phyloP scores from a whole-genome alignment of 2,329 filamentous ascomycete genomes.

The Orbilia quercus region DNA sequence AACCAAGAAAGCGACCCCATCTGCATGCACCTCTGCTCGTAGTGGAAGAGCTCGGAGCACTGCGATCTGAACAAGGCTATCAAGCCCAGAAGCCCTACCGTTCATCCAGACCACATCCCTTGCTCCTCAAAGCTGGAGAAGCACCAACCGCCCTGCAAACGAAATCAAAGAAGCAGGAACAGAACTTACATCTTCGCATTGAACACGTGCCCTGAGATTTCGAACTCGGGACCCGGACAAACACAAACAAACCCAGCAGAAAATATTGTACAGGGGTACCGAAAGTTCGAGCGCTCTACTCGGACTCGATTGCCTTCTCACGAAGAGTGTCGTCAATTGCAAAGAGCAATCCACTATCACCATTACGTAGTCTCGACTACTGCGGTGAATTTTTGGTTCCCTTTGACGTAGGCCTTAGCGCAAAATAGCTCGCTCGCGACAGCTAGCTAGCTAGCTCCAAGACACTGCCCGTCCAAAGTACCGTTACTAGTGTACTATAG shows the following conservation, averaged over 20 bases:
- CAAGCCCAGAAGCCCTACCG: conserved; percentile 31
- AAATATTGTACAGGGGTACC: conserved; percentile 3
- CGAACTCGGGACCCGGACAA: conserved; percentile 8
- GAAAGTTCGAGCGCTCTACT: conserved; percentile 17
- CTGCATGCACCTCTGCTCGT: conserved; percentile 42
- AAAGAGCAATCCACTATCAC: not conserved
- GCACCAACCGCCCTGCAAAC: conserved; percentile 15
- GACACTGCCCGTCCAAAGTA: conserved; percentile 38
- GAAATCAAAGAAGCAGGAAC: conserved; percentile 54
- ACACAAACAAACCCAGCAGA: conserved; percentile 7
- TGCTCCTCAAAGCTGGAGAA: conserved; percentile 4
- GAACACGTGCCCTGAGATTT: conserved; percentile 50
- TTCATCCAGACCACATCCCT: conserved; percentile 28
- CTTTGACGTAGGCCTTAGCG: conserved; percentile 25
- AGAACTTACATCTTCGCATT: conserved; percentile 51
- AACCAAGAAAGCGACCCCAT: conserved; percentile 28
- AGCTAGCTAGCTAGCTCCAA: conserved; percentile 25
- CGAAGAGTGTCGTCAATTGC: conserved; percentile 12
- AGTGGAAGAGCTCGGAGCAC: conserved; percentile 55
- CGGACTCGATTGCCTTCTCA: not conserved
- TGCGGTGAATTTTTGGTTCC: not conserved
- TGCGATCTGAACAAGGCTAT: conserved; percentile 46
- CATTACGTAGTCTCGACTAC: no score
- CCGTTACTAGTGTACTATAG: conserved; percentile 15
- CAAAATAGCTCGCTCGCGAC: conserved; percentile 35